Percentiles rank a stretch among this genome's conserved stretches.
These are phyloP conservation scores for Ilyonectria destructans DNA, from an alignment of 2,329 filamentous ascomycete species.

Conservation along the genomic window DNA sequence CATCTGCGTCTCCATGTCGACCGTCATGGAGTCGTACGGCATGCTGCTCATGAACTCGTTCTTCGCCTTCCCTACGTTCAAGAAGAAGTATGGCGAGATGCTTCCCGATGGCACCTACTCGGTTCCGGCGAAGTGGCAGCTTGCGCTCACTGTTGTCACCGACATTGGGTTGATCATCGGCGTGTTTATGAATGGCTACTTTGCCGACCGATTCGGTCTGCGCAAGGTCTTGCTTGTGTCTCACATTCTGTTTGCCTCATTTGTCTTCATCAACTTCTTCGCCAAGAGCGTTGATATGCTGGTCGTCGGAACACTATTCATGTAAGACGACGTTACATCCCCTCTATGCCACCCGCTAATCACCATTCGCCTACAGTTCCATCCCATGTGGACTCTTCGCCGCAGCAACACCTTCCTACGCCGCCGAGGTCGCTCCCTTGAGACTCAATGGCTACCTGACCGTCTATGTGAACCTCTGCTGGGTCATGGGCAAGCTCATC, in stretches of 20 bases:
- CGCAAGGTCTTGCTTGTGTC: conserved; percentile 70
- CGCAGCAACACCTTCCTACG: conserved; percentile 23
- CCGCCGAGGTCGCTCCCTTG: conserved; percentile 24
- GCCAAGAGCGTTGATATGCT: conserved; percentile 31
- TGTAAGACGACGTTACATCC: neutral
- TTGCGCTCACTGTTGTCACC: conserved; percentile 34
- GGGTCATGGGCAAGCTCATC: conserved; percentile 55
- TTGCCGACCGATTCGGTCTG: conserved; percentile 37
- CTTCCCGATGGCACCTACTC: conserved; percentile 32
- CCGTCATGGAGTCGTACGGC: conserved; percentile 45
- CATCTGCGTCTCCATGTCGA: conserved; percentile 38
- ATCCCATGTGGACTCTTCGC: conserved; percentile 29
- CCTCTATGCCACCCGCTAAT: neutral
- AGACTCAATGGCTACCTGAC: conserved; percentile 45
- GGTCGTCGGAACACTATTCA: conserved; percentile 22
- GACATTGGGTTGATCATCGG: conserved; percentile 40
- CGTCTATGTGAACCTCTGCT: conserved; percentile 10
- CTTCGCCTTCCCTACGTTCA: conserved; percentile 40
- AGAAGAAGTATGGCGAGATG: conserved; percentile 39
- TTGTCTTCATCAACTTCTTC: conserved; percentile 45
- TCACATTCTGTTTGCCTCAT: conserved; percentile 49
- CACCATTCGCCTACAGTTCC: conserved; percentile 41
- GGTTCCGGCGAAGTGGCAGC: conserved; percentile 41
- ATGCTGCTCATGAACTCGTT: conserved; percentile 41
- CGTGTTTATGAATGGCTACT: conserved; percentile 36